Evolutionary conservation across 306 rosid species (phyloP), one percentile per base, ranked within the genome.

Genomic region (Cicer bijugum): DNA sequence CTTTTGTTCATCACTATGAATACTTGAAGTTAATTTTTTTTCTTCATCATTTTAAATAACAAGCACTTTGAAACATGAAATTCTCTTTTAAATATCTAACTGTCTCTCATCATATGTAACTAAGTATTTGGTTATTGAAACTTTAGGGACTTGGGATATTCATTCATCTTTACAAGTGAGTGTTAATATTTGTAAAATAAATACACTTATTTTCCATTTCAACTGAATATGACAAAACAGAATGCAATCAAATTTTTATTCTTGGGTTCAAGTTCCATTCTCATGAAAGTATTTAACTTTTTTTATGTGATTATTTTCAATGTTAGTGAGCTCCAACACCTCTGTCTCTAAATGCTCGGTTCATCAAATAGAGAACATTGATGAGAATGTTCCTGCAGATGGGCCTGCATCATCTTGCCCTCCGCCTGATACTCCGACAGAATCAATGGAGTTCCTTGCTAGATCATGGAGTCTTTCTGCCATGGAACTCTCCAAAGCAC

Each of bases 401-500:
- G 81, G 86, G 84, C 42, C 71, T n/a, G 67, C 78, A 17, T 77
- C 68, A 62, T 83, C 92, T 19, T 71, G 86, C 66, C 83, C 82
- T 16, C 88, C 80, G 16, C 96, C 92, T 6, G 98, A 94, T n/a
- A 91, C 96, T 35, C 98, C 96, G 14, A 91, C 96, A 1, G 97
- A 94, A 71, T 86, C 96, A 51, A 94, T 94, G 98, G 96, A 94
- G 87, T 94, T 89, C 81, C 92, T 94, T 56, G 95, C 92, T 6
- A 85, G 98, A 84, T 94, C 97, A 61, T 94, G 98, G 98, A 94
- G 98, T 58, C 90, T 94, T 61, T 94, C 95, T 1, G 96, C 98
- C 60, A 81, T 74, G 75, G 96, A 91, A 83, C 89, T 94, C 70
- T 88, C 97, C 68, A 88, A 89, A 78, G 97, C 94, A 67, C 87